phyloP scores from a whole-genome alignment of 2,329 filamentous ascomycete genomes.

The Calonectria montana region DNA sequence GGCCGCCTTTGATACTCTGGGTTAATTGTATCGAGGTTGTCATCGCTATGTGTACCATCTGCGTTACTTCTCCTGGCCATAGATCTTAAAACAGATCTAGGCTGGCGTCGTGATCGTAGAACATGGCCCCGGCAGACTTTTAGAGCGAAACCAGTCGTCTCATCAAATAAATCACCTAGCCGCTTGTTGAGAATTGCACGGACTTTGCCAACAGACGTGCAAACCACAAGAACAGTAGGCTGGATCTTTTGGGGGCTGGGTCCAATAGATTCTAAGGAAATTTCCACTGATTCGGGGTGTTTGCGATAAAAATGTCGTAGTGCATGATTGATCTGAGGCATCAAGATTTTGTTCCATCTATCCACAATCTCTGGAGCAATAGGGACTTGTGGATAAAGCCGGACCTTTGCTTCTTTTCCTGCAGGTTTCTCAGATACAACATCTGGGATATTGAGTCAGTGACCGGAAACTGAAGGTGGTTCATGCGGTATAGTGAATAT shows the following conservation, averaged over 20 bases:
- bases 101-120: conserved; percentile 66
- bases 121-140: conserved; percentile 80
- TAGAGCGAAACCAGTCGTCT: conserved; percentile 69
- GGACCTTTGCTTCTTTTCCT: conserved; percentile 57
- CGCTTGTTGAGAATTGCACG: conserved; percentile 77
- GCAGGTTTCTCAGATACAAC: conserved; percentile 23
- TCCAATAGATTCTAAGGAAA: conserved; percentile 80
- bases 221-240: conserved; percentile 82
- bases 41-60: conserved; percentile 51
- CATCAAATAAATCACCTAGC: conserved; percentile 74
- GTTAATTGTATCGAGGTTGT: conserved; percentile 66
- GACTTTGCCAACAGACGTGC: conserved; percentile 79
- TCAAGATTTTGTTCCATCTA: conserved; percentile 77
- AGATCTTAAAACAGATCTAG: conserved; percentile 44
- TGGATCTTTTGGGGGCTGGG: conserved; percentile 73
- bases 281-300: conserved; percentile 80
- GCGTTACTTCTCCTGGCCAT: conserved; percentile 47
- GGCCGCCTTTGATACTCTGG: conserved; percentile 83
- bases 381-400: conserved; percentile 69
- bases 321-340: conserved; percentile 79
- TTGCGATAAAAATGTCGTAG: conserved; percentile 78
- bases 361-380: conserved; percentile 72
- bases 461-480: background rate
- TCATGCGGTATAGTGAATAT: background rate
- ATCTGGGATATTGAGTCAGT: conserved; percentile 36